These are phyloP conservation scores for Cadophora gregata DNA, from an alignment of 2,329 filamentous ascomycete genomes.

Conservation along the genomic window DNA sequence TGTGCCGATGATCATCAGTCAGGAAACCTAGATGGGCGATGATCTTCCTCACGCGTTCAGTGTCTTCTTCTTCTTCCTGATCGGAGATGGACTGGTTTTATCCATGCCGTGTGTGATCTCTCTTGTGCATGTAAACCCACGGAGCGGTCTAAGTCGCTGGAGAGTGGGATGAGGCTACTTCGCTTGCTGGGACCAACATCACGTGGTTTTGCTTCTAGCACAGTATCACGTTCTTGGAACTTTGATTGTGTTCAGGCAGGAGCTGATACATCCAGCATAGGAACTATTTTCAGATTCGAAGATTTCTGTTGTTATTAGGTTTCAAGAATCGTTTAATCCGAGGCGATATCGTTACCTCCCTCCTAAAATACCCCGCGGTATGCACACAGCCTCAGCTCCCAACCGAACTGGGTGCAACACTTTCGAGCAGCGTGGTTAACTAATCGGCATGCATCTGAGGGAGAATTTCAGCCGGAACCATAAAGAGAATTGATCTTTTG, in stretches of 20 bases:
- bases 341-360: not conserved
- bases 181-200: no score
- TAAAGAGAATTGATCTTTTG: not conserved
- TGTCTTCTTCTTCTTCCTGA: conserved; percentile 19
- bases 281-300: not conserved
- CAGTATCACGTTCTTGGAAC: not conserved
- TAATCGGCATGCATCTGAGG: conserved; percentile 1
- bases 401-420: not conserved
- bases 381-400: not conserved
- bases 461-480: not conserved
- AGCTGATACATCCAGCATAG: not conserved
- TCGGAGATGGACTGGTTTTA: not conserved
- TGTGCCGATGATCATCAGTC: not conserved
- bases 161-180: conserved; percentile 6
- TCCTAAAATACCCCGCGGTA: not conserved
- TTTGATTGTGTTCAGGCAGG: no score
- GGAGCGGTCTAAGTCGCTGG: not conserved
- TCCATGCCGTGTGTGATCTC: conserved; percentile 5
- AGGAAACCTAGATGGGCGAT: not conserved
- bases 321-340: not conserved
- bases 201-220: no score
- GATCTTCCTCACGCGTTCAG: conserved; percentile 10
- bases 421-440: not conserved
- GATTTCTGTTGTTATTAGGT: not conserved
- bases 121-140: not conserved